These are phyloP conservation scores for Boletus subcaerulescens DNA, from an alignment of 768 basidiomycete genomes.

Conservation along the genomic window DNA sequence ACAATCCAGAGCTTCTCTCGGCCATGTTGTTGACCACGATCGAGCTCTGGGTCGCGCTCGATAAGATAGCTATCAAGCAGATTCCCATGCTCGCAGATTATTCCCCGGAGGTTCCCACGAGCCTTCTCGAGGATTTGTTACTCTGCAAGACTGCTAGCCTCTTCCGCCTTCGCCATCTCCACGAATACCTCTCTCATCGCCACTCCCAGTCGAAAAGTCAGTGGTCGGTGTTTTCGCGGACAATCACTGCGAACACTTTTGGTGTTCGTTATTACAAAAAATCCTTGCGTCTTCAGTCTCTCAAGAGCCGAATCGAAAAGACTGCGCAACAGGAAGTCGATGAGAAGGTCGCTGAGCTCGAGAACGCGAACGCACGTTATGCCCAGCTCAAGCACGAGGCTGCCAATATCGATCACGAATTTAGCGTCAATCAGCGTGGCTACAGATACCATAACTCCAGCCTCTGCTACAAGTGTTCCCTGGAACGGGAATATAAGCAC, in stretches of 20 bases:
- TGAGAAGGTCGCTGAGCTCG: slow-evolving; percentile 31
- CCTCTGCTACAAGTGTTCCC: too few relatives aligned
- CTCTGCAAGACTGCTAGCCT: slow-evolving; percentile 30
- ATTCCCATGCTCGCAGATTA: slow-evolving; percentile 31
- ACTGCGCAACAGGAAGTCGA: slow-evolving; percentile 19
- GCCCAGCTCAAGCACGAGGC: slow-evolving; percentile 10
- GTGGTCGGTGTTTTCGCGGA: slow-evolving; percentile 35
- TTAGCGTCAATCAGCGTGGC: too few relatives aligned
- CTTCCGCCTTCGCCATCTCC: slow-evolving; percentile 23
- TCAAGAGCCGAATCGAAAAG: slow-evolving; percentile 32
- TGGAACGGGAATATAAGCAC: slow-evolving; percentile 4
- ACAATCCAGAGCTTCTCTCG: slow-evolving; percentile 39
- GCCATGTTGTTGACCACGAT: slow-evolving; percentile 39
- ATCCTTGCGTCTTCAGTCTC: slow-evolving; percentile 19
- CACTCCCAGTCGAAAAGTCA: slow-evolving; percentile 8
- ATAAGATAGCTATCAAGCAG: slow-evolving; percentile 18
- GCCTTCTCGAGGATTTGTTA: slow-evolving; percentile 27
- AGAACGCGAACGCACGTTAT: slow-evolving; percentile 21
- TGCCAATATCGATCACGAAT: slow-evolving; percentile 12
- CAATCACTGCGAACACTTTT: slow-evolving; percentile 22
- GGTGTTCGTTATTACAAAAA: slow-evolving; percentile 34
- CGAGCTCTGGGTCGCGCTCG: slow-evolving; percentile 40
- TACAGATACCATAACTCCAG: too few relatives aligned
- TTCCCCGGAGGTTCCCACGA: slow-evolving; percentile 32
- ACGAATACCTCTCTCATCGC: slow-evolving; percentile 35